These are phyloP conservation scores for Skeletonema menzelii DNA, from an alignment of 108 stramenopile species.

Conservation along the genomic window DNA sequence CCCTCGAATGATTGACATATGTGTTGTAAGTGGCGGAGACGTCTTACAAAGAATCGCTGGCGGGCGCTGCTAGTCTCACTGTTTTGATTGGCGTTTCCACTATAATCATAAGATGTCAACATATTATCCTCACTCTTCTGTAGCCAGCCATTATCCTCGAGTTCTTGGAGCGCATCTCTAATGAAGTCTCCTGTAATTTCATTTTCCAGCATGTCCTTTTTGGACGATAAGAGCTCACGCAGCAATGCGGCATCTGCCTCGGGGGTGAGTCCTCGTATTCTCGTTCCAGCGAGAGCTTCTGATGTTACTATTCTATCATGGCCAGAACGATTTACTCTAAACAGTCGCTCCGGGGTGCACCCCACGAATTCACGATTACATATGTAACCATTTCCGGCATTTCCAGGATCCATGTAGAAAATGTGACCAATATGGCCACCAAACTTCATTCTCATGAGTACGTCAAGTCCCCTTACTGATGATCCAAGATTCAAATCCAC, in stretches of 20 bases:
- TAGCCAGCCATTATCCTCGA: conserved; percentile 54
- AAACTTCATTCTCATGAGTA: conserved; percentile 72
- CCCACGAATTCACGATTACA: conserved; percentile 67
- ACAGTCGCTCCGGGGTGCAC: conserved; percentile 84
- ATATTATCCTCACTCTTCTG: conserved; percentile 17
- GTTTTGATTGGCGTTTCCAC: conserved; percentile 9
- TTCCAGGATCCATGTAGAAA: conserved; percentile 66
- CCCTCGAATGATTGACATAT: conserved; percentile 77
- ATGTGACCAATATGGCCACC: conserved; percentile 73
- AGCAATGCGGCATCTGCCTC: conserved; percentile 64
- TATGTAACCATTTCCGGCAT: not conserved
- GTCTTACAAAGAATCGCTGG: conserved; percentile 65
- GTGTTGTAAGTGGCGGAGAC: conserved; percentile 80
- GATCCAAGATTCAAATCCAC: conserved; percentile 58
- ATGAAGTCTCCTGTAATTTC: conserved; percentile 76
- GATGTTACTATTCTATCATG: conserved; percentile 50
- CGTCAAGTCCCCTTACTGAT: conserved; percentile 58
- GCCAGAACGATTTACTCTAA: conserved; percentile 47
- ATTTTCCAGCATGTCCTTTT: conserved; percentile 84
- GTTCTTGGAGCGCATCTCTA: conserved; percentile 46
- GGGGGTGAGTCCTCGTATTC: conserved; percentile 74
- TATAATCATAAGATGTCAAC: conserved; percentile 18
- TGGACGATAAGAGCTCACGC: conserved; percentile 64
- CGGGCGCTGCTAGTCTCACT: conserved; percentile 6
- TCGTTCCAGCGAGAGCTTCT: conserved; percentile 86